Base-by-base conservation (phyloP, 495 filamentous ascomycete genomes). In the Margaritispora aquatica region DNA sequence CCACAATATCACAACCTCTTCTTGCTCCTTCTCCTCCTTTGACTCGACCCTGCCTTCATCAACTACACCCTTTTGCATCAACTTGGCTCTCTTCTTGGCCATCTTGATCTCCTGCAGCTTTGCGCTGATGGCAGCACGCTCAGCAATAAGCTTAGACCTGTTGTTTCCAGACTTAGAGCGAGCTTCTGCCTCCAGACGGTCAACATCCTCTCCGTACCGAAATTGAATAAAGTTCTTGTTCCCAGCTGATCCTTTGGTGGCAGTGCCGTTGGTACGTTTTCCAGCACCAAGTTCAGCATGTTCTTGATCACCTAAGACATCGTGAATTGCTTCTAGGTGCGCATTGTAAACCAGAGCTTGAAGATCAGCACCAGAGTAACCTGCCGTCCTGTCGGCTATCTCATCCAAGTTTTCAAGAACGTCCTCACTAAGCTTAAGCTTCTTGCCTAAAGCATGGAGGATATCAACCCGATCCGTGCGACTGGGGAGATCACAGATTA, bases 311-410 rank as follows among this genome's bases (percentile, higher is more conserved):
- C 84, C 87, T 2, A 98, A 81, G 1, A 93, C 83, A 60, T 96
- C 92, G 61, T 98, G 94, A 58, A 98, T 95, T 24, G 94, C 94
- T 71, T 97, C 95, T 5, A 98, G 78, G 70, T 98, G 94, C 3
- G 94, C 94, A 63, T 98, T 97, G 59, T 95, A 96, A 17, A 97
- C 82, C 10, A 98, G 82, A 0, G 94, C 94, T 70, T 97, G 95
- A 19, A 98, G 75, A 77, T 98, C 94, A 0, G 94, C 94, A 1
- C 94, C 94, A 0, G 89, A 90, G 68, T 94, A 96, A n/a, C 94
- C 94, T 59, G 91, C 89, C 0, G 93, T 97, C 41, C 81, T 72
- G 1, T 74, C 73, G 1, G 90, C 93, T 11, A 97, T 79, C 61
- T 94, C 89, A 1, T 57, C 59, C 10, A 89, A 54, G 0, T 71